phyloP scores from a whole-genome alignment of 2,329 filamentous ascomycete species.

The Arthroderma sp. region DNA sequence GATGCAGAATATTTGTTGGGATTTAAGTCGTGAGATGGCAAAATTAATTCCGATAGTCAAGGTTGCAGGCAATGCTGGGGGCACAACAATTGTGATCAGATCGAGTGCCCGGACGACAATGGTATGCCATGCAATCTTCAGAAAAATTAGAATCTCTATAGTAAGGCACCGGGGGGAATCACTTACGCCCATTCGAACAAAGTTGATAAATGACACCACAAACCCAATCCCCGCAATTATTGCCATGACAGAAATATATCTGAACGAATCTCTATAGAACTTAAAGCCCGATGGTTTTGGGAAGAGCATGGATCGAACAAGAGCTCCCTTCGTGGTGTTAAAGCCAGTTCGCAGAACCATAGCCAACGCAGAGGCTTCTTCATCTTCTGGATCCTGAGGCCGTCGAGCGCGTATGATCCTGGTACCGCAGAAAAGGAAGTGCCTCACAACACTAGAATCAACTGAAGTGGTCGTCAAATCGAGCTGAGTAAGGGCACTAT shows the following conservation, averaged over 20 bases:
- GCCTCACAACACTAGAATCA: slow-evolving; percentile 66
- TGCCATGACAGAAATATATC: slow-evolving; percentile 95
- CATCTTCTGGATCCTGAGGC: slow-evolving; percentile 71
- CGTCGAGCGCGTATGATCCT: slow-evolving; percentile 84
- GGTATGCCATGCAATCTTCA: slow-evolving; percentile 63
- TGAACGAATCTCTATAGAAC: slow-evolving; percentile 94
- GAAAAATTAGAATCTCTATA: slow-evolving; percentile 12
- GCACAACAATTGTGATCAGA: slow-evolving; percentile 93
- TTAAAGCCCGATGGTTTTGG: slow-evolving; percentile 97
- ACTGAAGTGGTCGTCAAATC: slow-evolving; percentile 71
- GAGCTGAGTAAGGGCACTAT: slow-evolving; percentile 63
- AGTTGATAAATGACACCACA: slow-evolving; percentile 82
- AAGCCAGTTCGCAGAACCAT: slow-evolving; percentile 91
- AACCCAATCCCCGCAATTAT: slow-evolving; percentile 76
- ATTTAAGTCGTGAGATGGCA: slow-evolving; percentile 70
- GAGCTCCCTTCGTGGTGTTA: slow-evolving; percentile 89
- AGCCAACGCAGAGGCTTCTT: slow-evolving; percentile 81
- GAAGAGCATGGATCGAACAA: slow-evolving; percentile 96
- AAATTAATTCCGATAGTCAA: slow-evolving; percentile 96
- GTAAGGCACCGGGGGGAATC: not conserved
- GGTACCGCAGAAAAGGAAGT: slow-evolving; percentile 89
- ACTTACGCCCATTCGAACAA: slow-evolving; percentile 57
- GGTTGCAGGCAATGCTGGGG: slow-evolving; percentile 84
- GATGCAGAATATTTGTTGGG: slow-evolving; percentile 91
- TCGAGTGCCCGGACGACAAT: slow-evolving; percentile 88